Percentiles rank a stretch among this genome's conserved stretches.
phyloP scores from a whole-genome alignment of 2,329 filamentous ascomycete species.

The Cryoendolithus antarcticus region DNA sequence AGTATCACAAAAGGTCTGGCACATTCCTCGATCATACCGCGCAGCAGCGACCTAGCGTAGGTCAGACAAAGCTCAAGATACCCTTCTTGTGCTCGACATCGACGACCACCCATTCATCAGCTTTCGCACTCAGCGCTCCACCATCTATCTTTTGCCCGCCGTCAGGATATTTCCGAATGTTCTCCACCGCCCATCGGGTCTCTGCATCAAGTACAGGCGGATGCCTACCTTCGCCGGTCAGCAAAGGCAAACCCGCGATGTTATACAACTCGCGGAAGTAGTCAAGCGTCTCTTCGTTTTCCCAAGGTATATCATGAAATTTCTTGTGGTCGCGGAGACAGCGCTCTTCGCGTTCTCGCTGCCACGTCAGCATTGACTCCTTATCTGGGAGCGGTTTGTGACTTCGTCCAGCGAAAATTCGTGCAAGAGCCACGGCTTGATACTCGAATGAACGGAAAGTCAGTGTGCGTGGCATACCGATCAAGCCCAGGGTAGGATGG shows the following conservation, averaged over 20 bases:
- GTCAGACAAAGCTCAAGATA: too few species aligned
- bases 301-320: conserved; percentile 44
- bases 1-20: too few species aligned
- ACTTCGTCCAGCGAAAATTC: conserved; percentile 35
- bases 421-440: conserved; percentile 41
- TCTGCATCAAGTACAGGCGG: conserved; percentile 9
- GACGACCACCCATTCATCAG: too few species aligned
- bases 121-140: too few species aligned
- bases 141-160: too few species aligned
- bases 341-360: conserved; percentile 26
- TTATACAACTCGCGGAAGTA: conserved; percentile 37
- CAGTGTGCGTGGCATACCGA: conserved; percentile 40
- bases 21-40: too few species aligned
- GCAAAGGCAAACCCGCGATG: conserved; percentile 37
- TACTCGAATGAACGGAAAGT: conserved; percentile 46
- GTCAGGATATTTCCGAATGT: conserved; percentile 12
- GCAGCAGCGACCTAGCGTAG: too few species aligned
- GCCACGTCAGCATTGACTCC: conserved; percentile 37
- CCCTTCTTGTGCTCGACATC: too few species aligned
- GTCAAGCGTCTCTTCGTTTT: conserved; percentile 37
- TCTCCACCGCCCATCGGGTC: conserved; percentile 13
- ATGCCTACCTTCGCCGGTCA: conserved; percentile 19
- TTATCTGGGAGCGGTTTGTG: conserved; percentile 27
- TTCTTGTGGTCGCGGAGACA: conserved; percentile 23
- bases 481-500: conserved; percentile 36